A percentile compares a stretch with the other conserved stretches of the same genome.
phyloP scores from a whole-genome alignment of 2,329 filamentous ascomycete genomes.

The Fusarium coicis region DNA sequence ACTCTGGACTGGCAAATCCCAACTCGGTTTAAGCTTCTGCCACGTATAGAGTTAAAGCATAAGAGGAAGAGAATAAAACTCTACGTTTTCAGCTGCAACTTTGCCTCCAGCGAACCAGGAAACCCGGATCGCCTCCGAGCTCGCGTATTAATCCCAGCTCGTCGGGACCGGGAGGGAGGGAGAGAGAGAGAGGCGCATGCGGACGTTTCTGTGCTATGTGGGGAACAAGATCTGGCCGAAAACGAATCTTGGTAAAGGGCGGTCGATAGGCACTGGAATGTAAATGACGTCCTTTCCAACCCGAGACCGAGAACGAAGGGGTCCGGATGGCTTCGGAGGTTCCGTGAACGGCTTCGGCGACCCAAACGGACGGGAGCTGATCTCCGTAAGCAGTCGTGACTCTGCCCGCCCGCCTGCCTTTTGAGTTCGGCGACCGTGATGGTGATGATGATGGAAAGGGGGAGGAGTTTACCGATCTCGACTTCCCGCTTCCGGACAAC shows the following conservation, averaged over 20 bases:
- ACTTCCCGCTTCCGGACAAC: slow-evolving; percentile 19
- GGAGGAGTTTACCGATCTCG: background rate
- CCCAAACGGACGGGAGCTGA: slow-evolving; percentile 6
- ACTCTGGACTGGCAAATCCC: background rate
- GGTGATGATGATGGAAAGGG: background rate
- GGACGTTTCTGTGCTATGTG: background rate
- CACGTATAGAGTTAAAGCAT: background rate
- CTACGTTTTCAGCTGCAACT: background rate
- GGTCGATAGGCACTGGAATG: slow-evolving; percentile 29
- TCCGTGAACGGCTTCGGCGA: slow-evolving; percentile 14
- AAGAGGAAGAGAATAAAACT: background rate
- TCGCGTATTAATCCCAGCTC: slow-evolving; percentile 1
- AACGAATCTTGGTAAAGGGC: slow-evolving; percentile 19
- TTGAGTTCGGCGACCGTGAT: background rate
- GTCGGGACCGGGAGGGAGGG: background rate
- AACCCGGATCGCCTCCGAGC: background rate
- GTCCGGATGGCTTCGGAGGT: slow-evolving; percentile 13
- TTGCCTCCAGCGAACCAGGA: background rate
- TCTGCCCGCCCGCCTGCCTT: background rate
- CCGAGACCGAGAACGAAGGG: background rate
- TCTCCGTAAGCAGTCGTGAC: background rate
- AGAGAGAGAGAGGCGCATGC: background rate
- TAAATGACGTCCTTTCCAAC: slow-evolving; percentile 13
- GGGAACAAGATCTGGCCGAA: background rate
- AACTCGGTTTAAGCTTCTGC: slow-evolving; percentile 1